Evolutionary conservation across 352 stramenopile species (phyloP).

Genomic region (Phytophthora megakarya): DNA sequence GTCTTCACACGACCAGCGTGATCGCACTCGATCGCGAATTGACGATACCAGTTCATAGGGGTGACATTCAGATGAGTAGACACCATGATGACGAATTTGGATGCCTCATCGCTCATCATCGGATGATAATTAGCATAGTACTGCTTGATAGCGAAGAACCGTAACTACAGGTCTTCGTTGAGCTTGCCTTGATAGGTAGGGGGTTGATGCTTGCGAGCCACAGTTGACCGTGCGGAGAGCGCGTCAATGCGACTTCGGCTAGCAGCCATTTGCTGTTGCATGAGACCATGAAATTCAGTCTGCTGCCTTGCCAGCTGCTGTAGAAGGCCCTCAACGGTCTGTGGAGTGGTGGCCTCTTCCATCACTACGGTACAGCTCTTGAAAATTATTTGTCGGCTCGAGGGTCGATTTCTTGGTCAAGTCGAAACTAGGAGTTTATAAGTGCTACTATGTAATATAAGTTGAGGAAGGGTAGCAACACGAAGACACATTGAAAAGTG

Average conservation of each 20-base stretch:
- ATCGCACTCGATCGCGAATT: too few relatives aligned
- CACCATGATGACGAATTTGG: too few relatives aligned
- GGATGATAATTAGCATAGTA: slow-evolving; percentile 10
- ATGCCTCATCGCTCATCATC: too few relatives aligned
- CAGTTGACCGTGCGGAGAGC: background rate
- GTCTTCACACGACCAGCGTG: too few relatives aligned
- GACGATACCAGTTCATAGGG: too few relatives aligned
- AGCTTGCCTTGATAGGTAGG: background rate
- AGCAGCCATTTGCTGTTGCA: slow-evolving; percentile 4
- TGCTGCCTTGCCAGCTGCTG: background rate
- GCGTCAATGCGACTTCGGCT: background rate
- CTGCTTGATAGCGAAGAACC: slow-evolving; percentile 7
- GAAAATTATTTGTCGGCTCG: background rate
- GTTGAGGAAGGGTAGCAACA: too few relatives aligned
- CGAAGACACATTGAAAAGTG: too few relatives aligned
- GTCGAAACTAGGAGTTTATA: background rate
- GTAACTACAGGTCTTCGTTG: background rate
- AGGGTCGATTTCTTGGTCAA: slow-evolving; percentile 3
- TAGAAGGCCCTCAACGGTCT: background rate
- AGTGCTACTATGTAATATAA: slow-evolving; percentile 10
- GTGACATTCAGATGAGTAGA: too few relatives aligned
- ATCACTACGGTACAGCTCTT: background rate
- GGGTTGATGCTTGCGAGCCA: background rate
- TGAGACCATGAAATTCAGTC: background rate
- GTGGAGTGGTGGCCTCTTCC: background rate